Evolutionary conservation across 2,329 filamentous ascomycete genomes (phyloP).

Genomic region (Thielaviopsis euricoi): DNA sequence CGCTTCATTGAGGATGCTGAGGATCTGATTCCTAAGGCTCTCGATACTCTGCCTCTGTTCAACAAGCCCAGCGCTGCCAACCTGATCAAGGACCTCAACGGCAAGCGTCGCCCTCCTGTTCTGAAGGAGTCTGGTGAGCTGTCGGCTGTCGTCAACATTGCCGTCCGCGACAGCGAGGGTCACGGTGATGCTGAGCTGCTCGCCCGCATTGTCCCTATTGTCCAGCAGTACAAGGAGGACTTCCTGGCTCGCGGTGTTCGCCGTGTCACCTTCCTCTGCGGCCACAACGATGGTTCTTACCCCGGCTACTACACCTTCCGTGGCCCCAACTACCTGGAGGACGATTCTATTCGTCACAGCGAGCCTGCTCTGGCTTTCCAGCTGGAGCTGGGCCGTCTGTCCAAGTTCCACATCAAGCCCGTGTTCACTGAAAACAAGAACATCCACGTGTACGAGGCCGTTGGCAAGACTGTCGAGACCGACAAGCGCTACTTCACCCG

Average conservation of each 20-base stretch:
- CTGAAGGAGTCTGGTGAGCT: conserved; percentile 56
- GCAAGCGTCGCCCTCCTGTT: conserved; percentile 48
- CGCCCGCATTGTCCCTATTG: conserved; percentile 54
- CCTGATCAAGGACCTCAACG: conserved; percentile 54
- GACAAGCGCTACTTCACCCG: conserved; percentile 99
- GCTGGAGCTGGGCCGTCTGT: conserved; percentile 82
- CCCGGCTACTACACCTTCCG: conserved; percentile 98
- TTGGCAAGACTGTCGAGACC: conserved; percentile 85
- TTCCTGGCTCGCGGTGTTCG: conserved; percentile 67
- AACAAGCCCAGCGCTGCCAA: conserved; percentile 34
- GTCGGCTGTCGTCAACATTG: conserved; percentile 82
- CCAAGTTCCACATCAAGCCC: conserved; percentile 95
- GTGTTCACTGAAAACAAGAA: conserved; percentile 99
- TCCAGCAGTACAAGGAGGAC: conserved; percentile 71
- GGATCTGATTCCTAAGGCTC: conserved; percentile 65
- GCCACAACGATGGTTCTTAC: conserved; percentile 83
- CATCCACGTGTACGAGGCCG: conserved; percentile 94
- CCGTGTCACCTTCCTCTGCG: conserved; percentile 89
- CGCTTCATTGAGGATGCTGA: conserved; percentile 89
- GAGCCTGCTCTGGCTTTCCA: conserved; percentile 97
- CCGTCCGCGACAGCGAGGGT: conserved; percentile 74
- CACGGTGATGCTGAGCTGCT: conserved; percentile 69
- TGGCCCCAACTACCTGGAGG: conserved; percentile 75
- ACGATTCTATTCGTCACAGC: conserved; percentile 89
- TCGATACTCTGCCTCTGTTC: conserved; percentile 60